Evolutionary conservation across 108 stramenopile genomes (phyloP).

Genomic region (Discostella pseudostelligera): DNA sequence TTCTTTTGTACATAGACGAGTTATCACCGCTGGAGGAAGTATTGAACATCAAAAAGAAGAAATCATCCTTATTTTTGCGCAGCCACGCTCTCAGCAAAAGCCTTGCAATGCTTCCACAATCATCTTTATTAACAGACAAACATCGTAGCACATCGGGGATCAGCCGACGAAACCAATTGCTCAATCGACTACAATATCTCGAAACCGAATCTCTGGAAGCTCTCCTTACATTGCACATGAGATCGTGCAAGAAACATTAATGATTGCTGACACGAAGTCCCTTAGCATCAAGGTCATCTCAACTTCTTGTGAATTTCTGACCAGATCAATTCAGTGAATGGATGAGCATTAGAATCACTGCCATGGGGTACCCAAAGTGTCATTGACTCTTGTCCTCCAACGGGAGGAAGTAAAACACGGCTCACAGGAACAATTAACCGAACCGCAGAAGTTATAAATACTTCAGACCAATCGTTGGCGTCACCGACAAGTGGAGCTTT

Average conservation of each 20-base stretch:
- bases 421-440: slow-evolving; percentile 58
- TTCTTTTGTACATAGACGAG: slow-evolving; percentile 69
- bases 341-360: background rate
- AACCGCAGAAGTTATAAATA: slow-evolving; percentile 75
- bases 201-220: slow-evolving; percentile 34
- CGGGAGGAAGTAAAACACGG: slow-evolving; percentile 42
- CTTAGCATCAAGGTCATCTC: background rate
- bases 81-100: slow-evolving; percentile 66
- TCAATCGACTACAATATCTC: slow-evolving; percentile 24
- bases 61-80: slow-evolving; percentile 53
- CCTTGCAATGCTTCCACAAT: slow-evolving; percentile 11
- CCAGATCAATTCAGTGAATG: slow-evolving; percentile 6
- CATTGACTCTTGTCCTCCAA: slow-evolving; percentile 1
- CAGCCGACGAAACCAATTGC: slow-evolving; percentile 14
- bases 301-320: background rate
- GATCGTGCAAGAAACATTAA: background rate
- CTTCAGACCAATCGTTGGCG: slow-evolving; percentile 60
- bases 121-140: background rate
- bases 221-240: slow-evolving; percentile 26
- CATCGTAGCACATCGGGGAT: background rate
- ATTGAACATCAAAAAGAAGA: slow-evolving; percentile 57
- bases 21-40: slow-evolving; percentile 60
- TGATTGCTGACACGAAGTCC: no score
- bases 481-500: slow-evolving; percentile 47
- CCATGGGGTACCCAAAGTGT: slow-evolving; percentile 23